Percentiles rank a stretch among this genome's conserved stretches.
Conservation (phyloP, 306 rosid species). For the apple (Malus domestica) region ASM211411v1 NC_041805.1:5559001-5559500, state of each 20-base stretch:
- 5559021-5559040: slow-evolving; percentile 15
- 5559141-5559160: slow-evolving; percentile 7
- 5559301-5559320: no score
- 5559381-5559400: neutral
- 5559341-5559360: neutral
- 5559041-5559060: slow-evolving; percentile 8
- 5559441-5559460: neutral
- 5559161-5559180: neutral
- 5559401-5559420: neutral
- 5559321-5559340: neutral
- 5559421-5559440: neutral
- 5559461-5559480: neutral
- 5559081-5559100: slow-evolving; percentile 36
- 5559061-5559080: slow-evolving; percentile 21
- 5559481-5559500: neutral
- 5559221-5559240: neutral
- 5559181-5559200: neutral
- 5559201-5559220: neutral
- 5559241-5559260: no score
- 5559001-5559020: slow-evolving; percentile 16
- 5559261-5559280: no score
- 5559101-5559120: slow-evolving; percentile 19
- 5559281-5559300: no score
- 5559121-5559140: slow-evolving; percentile 15
- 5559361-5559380: neutral